Evolutionary conservation across 345 rosid species (phyloP).

Genomic region (Pelargonium nanum): DNA sequence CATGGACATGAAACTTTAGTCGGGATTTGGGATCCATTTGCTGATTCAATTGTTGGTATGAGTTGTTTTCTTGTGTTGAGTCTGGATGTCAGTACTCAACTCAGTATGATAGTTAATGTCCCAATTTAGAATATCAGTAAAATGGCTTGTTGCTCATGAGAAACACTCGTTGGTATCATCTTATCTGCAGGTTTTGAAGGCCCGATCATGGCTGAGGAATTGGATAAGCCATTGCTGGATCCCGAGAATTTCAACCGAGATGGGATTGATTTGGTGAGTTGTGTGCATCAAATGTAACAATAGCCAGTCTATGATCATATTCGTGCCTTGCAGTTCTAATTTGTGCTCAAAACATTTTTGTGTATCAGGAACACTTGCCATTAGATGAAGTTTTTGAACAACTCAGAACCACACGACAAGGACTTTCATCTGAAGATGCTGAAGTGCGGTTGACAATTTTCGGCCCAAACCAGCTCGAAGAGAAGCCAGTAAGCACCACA

Average conservation of each 20-base stretch:
- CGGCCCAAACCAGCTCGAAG: constrained; percentile 69
- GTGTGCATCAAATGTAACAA: neutral
- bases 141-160: neutral
- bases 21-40: too few relatives aligned
- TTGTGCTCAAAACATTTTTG: neutral
- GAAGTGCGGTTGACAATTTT: constrained; percentile 55
- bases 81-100: too few relatives aligned
- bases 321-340: neutral
- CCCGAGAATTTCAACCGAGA: constrained; percentile 50
- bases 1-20: too few relatives aligned
- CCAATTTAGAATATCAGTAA: neutral
- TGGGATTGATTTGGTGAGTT: constrained; percentile 66
- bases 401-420: constrained; percentile 48
- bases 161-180: neutral
- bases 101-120: neutral
- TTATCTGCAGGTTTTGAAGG: constrained; percentile 11
- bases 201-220: constrained; percentile 57
- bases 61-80: neutral
- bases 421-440: constrained; percentile 79
- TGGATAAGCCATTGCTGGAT: constrained; percentile 61
- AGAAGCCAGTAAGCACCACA: constrained; percentile 57
- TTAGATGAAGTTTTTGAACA: constrained; percentile 76
- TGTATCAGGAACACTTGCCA: constrained; percentile 55
- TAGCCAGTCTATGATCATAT: neutral
- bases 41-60: neutral